Evolutionary conservation across 441 rosid species (phyloP).

Genomic region (Pelargonium cotyledonis): DNA sequence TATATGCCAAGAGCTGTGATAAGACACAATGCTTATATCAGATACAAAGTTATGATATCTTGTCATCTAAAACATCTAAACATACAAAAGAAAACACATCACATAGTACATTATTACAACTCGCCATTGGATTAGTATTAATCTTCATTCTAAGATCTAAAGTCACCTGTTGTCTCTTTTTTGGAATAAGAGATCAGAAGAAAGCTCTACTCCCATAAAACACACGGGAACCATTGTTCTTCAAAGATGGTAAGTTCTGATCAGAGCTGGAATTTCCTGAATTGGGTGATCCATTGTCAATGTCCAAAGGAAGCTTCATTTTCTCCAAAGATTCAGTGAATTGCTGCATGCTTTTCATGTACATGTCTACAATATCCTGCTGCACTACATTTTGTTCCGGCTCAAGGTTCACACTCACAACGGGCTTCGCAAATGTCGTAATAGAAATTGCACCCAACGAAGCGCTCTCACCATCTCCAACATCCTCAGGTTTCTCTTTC

Average conservation of each 20-base stretch:
- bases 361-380: slow-evolving; percentile 95
- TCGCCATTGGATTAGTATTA: slow-evolving; percentile 49
- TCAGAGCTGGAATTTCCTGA: slow-evolving; percentile 83
- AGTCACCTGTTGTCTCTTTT: slow-evolving; percentile 42
- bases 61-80: slow-evolving; percentile 44
- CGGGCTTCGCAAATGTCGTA: slow-evolving; percentile 42
- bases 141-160: slow-evolving; percentile 50
- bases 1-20: slow-evolving; percentile 33
- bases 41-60: slow-evolving; percentile 43
- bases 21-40: slow-evolving; percentile 31
- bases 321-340: slow-evolving; percentile 95
- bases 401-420: slow-evolving; percentile 46
- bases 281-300: slow-evolving; percentile 60
- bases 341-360: slow-evolving; percentile 98
- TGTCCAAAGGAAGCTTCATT: slow-evolving; percentile 95
- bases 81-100: slow-evolving; percentile 51
- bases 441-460: slow-evolving; percentile 39
- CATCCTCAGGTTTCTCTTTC: slow-evolving; percentile 35
- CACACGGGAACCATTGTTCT: slow-evolving; percentile 71
- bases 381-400: slow-evolving; percentile 73
- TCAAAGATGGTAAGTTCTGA: slow-evolving; percentile 54
- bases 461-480: slow-evolving; percentile 39
- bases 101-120: slow-evolving; percentile 44
- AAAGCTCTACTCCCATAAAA: slow-evolving; percentile 96
- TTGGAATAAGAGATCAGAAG: slow-evolving; percentile 51